These are phyloP conservation scores for Pulveroboletus sp. DNA, from an alignment of 768 basidiomycete species.

Conservation along the genomic window DNA sequence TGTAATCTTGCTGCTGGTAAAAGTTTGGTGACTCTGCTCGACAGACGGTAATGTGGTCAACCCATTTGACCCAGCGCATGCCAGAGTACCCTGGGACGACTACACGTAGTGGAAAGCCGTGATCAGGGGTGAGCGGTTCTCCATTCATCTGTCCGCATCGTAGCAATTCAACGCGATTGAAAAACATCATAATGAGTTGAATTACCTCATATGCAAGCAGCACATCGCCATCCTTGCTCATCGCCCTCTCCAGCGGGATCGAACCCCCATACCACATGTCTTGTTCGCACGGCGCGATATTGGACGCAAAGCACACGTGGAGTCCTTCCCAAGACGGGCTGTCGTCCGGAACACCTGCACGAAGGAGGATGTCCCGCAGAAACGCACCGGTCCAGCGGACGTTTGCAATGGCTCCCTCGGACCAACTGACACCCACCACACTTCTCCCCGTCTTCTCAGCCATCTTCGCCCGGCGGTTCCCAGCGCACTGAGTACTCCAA, in stretches of 20 bases:
- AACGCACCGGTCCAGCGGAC: constrained; percentile 61
- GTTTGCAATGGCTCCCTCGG: constrained; percentile 66
- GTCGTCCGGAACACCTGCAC: constrained; percentile 35
- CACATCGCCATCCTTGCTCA: constrained; percentile 45
- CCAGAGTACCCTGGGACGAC: constrained; percentile 65
- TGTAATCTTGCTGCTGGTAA: constrained; percentile 72
- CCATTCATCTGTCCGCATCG: constrained; percentile 51
- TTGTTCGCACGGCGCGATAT: constrained; percentile 57
- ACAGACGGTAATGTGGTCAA: constrained; percentile 55
- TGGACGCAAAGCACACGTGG: constrained; percentile 60
- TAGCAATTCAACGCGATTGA: neutral
- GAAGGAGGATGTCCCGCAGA: constrained; percentile 51
- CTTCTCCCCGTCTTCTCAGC: constrained; percentile 41
- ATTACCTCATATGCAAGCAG: constrained; percentile 58
- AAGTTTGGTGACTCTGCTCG: constrained; percentile 56
- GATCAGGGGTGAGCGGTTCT: constrained; percentile 51
- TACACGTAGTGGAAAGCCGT: constrained; percentile 63
- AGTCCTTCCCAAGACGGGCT: constrained; percentile 19
- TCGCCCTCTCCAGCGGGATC: constrained; percentile 49
- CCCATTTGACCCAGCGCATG: constrained; percentile 76
- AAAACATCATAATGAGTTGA: too few relatives aligned
- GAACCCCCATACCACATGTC: constrained; percentile 62
- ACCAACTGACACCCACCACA: constrained; percentile 60
- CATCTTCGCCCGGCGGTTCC: constrained; percentile 66
- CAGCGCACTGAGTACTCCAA: constrained; percentile 44